A percentile compares a stretch with the other conserved stretches of the same genome.
Conservation (phyloP, 2,329 filamentous ascomycete genomes). For the Myotisia sp. region DNA sequence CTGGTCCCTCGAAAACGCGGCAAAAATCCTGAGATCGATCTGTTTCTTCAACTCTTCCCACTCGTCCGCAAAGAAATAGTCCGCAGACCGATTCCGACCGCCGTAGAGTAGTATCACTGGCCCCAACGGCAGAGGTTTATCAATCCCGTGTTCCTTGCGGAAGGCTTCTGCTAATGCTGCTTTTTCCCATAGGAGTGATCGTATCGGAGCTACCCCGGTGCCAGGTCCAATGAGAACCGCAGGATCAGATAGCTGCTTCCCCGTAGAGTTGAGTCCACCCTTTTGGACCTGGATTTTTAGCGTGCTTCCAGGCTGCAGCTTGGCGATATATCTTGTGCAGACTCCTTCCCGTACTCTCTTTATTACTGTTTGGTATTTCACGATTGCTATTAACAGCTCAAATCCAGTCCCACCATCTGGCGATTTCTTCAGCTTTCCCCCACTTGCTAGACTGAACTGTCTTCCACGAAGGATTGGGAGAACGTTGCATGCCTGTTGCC, state of each 20-base stretch:
- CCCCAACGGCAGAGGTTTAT: slow-evolving; percentile 20
- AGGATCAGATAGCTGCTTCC: slow-evolving; percentile 38
- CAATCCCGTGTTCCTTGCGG: slow-evolving; percentile 17
- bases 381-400: slow-evolving; percentile 69
- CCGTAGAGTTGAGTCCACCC: slow-evolving; percentile 37
- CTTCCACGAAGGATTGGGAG: slow-evolving; percentile 76
- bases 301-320: slow-evolving; percentile 43
- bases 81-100: slow-evolving; percentile 56
- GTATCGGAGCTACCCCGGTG: slow-evolving; percentile 74
- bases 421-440: slow-evolving; percentile 36
- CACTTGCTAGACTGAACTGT: slow-evolving; percentile 84
- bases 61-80: slow-evolving; percentile 71
- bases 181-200: slow-evolving; percentile 69
- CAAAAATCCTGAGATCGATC: slow-evolving; percentile 40
- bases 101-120: slow-evolving; percentile 64
- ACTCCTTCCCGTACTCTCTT: slow-evolving; percentile 73
- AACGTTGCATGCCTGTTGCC: slow-evolving; percentile 53
- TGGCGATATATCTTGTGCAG: slow-evolving; percentile 72
- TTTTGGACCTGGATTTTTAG: slow-evolving; percentile 47
- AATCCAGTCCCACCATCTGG: slow-evolving; percentile 36
- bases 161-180: slow-evolving; percentile 23
- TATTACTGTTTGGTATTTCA: slow-evolving; percentile 81
- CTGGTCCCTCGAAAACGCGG: slow-evolving; percentile 60
- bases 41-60: slow-evolving; percentile 42
- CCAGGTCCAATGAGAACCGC: slow-evolving; percentile 70